phyloP scores from a whole-genome alignment of 1,284 basidiomycete species.

The Apiotrichum akiyoshidainum region DNA sequence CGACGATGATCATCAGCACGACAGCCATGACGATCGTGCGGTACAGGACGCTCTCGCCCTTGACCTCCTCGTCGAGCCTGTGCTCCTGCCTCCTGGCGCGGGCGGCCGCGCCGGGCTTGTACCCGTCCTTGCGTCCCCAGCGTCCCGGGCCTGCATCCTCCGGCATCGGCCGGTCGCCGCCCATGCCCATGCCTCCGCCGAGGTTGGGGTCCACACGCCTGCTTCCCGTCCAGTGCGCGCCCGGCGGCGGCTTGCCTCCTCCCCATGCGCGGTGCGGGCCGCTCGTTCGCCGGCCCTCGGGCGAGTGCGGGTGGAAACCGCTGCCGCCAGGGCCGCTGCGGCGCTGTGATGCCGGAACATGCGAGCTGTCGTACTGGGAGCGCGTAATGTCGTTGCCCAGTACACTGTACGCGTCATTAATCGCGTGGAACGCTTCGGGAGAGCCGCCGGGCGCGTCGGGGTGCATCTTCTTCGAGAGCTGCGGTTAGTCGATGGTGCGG shows the following conservation, averaged over 20 bases:
- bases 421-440: conserved; percentile 41
- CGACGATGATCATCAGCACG: conserved; percentile 29
- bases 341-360: conserved; percentile 2
- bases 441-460: conserved; percentile 48
- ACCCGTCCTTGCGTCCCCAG: conserved; percentile 9
- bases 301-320: conserved; percentile 15
- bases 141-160: background rate
- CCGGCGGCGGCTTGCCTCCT: conserved; percentile 6
- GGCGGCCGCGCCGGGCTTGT: background rate
- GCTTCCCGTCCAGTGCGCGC: conserved; percentile 10
- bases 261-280: conserved; percentile 16
- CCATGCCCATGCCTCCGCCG: conserved; percentile 19
- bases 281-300: conserved; percentile 11
- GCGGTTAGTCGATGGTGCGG: conserved; percentile 1
- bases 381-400: conserved; percentile 44
- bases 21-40: conserved; percentile 32
- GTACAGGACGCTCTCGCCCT: conserved; percentile 30
- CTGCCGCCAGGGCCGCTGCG: no score
- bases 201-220: conserved; percentile 7
- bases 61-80: conserved; percentile 23
- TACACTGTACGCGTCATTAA: conserved; percentile 48
- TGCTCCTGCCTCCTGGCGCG: background rate
- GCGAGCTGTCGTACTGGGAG: conserved; percentile 19
- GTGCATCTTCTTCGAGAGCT: conserved; percentile 52
- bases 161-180: conserved; percentile 3